Conservation (phyloP, 2,329 filamentous ascomycete species). For the Colletotrichum navitas region DNA sequence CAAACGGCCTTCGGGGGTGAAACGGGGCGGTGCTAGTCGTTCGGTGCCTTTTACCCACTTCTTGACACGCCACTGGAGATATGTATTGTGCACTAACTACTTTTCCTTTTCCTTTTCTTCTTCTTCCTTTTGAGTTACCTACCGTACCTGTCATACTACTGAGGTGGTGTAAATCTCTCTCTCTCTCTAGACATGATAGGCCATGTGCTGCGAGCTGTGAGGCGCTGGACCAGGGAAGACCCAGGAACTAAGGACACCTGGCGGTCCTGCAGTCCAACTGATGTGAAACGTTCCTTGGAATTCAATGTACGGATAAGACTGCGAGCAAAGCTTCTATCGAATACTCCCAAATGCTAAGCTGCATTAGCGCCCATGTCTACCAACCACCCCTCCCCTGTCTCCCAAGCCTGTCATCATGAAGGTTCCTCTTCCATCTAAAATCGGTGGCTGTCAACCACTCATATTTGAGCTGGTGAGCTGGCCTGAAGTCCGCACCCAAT, state of each 20-base stretch:
- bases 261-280: background rate
- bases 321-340: background rate
- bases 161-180: background rate
- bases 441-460: constrained; percentile 19
- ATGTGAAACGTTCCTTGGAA: background rate
- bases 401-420: constrained; percentile 29
- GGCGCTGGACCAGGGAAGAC: background rate
- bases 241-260: background rate
- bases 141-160: background rate
- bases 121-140: background rate
- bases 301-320: constrained; percentile 1
- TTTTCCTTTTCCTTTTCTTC: background rate
- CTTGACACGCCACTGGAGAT: constrained; percentile 10
- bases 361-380: constrained; percentile 13
- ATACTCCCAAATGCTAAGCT: constrained; percentile 2
- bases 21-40: constrained; percentile 33
- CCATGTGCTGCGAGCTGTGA: background rate
- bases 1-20: constrained; percentile 24
- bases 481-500: constrained; percentile 9
- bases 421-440: constrained; percentile 4
- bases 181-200: background rate
- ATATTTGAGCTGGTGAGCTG: constrained; percentile 22
- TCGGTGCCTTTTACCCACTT: constrained; percentile 21
- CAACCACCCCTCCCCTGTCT: constrained; percentile 31
- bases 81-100: no score